Evolutionary conservation across 2,329 filamentous ascomycete species (phyloP).

Genomic region (Tolypocladium inflatum): DNA sequence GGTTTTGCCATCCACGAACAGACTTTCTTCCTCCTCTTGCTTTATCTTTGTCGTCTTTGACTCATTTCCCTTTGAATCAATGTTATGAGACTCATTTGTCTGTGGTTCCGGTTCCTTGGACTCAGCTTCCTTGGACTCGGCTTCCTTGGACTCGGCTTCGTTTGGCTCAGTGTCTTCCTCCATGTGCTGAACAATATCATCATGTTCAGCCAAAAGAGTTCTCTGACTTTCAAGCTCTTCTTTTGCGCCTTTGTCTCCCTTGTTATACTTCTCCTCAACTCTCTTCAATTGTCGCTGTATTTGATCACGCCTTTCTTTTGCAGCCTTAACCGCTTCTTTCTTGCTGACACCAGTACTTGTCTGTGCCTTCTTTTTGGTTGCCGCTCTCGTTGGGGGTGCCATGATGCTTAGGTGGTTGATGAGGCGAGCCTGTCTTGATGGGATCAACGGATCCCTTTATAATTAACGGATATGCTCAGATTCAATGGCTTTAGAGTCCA

Average conservation of each 20-base stretch:
- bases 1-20: not conserved
- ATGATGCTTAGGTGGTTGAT: not conserved
- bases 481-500: too few species aligned
- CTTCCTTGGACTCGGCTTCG: not conserved
- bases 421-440: not conserved
- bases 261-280: not conserved
- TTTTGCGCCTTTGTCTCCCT: not conserved
- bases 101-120: too few species aligned
- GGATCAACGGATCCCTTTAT: not conserved
- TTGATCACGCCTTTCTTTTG: not conserved
- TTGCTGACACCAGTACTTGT: not conserved
- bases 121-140: not conserved
- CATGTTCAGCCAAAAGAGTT: too few species aligned
- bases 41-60: too few species aligned
- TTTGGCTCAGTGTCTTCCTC: not conserved
- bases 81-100: too few species aligned
- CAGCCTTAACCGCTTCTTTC: not conserved
- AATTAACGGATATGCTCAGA: not conserved
- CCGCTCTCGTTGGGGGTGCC: not conserved
- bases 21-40: not conserved
- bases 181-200: not conserved
- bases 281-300: not conserved
- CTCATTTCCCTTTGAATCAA: too few species aligned
- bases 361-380: not conserved
- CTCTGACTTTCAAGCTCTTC: not conserved